Conservation (phyloP, 2,329 filamentous ascomycete genomes). For the Coleophoma eucalyptorum region DNA sequence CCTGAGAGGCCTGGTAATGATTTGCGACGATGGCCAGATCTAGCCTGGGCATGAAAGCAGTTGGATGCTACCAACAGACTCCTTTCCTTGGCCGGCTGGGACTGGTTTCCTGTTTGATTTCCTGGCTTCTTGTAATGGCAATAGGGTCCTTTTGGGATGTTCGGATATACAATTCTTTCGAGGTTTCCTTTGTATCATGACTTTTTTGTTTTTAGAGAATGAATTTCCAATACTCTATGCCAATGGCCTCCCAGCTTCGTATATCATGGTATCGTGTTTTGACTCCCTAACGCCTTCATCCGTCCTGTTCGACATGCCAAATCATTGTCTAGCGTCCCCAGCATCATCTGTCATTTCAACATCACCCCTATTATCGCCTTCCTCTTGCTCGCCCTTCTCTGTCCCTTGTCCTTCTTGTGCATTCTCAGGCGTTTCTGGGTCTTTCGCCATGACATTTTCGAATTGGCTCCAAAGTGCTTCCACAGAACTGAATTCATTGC, state of each 20-base stretch:
- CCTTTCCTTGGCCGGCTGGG: not conserved
- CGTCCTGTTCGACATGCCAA: conserved; percentile 7
- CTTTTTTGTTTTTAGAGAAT: conserved; percentile 38
- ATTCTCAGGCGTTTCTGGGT: conserved; percentile 32
- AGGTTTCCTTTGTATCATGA: conserved; percentile 27
- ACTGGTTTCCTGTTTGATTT: conserved; percentile 12
- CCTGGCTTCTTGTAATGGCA: conserved; percentile 16
- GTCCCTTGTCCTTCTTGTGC: conserved; percentile 24
- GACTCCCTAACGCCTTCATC: conserved; percentile 12
- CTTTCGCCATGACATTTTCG: conserved; percentile 88
- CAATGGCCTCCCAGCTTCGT: not conserved
- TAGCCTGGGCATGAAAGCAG: conserved; percentile 11
- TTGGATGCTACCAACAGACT: conserved; percentile 4
- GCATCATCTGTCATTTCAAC: conserved; percentile 1
- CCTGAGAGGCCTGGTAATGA: conserved; percentile 11
- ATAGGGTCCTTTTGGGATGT: conserved; percentile 9
- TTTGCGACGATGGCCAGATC: conserved; percentile 13
- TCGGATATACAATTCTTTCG: not conserved
- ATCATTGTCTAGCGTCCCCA: conserved; percentile 6
- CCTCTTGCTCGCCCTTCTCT: conserved; percentile 23
- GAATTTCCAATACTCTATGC: conserved; percentile 42
- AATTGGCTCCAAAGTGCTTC: conserved; percentile 97
- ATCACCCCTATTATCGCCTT: conserved; percentile 7
- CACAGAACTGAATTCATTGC: conserved; percentile 95
- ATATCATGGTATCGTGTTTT: conserved; percentile 19